These are phyloP conservation scores for Backusella psychrophila DNA, from an alignment of 192 early-diverging fungal genomes.

Conservation along the genomic window DNA sequence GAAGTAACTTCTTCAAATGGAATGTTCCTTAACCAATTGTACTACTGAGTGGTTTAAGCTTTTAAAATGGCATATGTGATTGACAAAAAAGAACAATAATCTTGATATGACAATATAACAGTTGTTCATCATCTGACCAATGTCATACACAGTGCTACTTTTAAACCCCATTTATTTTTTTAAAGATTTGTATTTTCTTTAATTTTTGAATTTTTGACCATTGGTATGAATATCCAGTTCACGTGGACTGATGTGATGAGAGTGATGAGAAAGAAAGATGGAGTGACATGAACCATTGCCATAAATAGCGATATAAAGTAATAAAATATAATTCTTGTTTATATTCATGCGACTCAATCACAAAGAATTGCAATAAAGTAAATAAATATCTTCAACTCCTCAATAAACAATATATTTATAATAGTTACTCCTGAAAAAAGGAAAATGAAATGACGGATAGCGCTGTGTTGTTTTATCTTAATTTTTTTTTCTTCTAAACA, in stretches of 20 bases:
- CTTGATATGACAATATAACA: not conserved
- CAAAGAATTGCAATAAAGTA: not conserved
- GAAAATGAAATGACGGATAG: not conserved
- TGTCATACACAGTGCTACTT: not conserved
- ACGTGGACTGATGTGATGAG: not conserved
- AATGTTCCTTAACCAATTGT: not conserved
- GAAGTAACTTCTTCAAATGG: not conserved
- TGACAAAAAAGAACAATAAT: not conserved
- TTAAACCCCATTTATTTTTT: not conserved
- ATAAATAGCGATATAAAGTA: not conserved
- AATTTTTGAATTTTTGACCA: too few species aligned
- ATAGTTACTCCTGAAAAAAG: not conserved
- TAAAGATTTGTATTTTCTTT: not conserved
- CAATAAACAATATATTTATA: not conserved
- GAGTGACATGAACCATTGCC: not conserved
- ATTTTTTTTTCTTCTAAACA: not conserved
- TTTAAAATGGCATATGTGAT: not conserved
- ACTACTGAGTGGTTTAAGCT: not conserved
- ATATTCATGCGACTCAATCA: not conserved
- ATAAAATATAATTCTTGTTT: not conserved
- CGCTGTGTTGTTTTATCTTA: not conserved
- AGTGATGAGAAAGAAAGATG: not conserved
- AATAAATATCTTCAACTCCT: not conserved
- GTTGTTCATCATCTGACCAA: not conserved
- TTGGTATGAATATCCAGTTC: not conserved